These are phyloP conservation scores for Termitomyces sp. DNA, from an alignment of 768 basidiomycete species.

Conservation along the genomic window DNA sequence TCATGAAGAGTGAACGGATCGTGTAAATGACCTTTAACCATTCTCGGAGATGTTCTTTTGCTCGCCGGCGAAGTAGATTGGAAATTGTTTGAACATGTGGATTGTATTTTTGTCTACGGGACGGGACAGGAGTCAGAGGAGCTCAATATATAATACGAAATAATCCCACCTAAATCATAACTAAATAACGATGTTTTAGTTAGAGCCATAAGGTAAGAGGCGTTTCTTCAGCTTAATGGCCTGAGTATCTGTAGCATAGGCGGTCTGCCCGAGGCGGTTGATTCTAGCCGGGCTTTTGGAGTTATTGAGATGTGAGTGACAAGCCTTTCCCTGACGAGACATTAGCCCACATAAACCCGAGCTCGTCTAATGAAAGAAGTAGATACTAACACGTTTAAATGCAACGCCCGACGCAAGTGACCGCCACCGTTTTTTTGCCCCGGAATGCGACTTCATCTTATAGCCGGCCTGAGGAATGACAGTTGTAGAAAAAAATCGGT, in stretches of 20 bases:
- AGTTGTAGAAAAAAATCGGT: constrained; percentile 57
- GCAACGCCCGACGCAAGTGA: constrained; percentile 54
- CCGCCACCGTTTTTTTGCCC: constrained; percentile 77
- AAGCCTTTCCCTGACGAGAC: constrained; percentile 53
- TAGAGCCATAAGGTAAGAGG: constrained; percentile 61
- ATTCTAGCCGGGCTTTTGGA: constrained; percentile 59
- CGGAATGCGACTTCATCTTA: constrained; percentile 77
- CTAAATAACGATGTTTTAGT: constrained; percentile 9
- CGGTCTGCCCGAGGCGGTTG: constrained; percentile 59
- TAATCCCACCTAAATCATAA: constrained; percentile 2
- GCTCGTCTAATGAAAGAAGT: neutral
- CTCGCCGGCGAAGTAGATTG: neutral
- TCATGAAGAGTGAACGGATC: neutral
- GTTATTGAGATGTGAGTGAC: constrained; percentile 68
- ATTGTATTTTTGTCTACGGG: constrained; percentile 2
- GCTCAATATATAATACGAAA: neutral
- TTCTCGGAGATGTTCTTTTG: neutral
- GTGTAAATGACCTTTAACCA: neutral
- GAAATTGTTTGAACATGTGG: neutral
- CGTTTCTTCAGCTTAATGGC: constrained; percentile 59
- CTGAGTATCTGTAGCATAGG: constrained; percentile 62
- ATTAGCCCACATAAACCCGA: neutral
- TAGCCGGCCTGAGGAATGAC: constrained; percentile 51
- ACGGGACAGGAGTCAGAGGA: neutral
- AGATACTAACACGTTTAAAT: constrained; percentile 66